These are phyloP conservation scores for Candida frijolesensis DNA, from an alignment of 1,139 yeast species.

Conservation along the genomic window DNA sequence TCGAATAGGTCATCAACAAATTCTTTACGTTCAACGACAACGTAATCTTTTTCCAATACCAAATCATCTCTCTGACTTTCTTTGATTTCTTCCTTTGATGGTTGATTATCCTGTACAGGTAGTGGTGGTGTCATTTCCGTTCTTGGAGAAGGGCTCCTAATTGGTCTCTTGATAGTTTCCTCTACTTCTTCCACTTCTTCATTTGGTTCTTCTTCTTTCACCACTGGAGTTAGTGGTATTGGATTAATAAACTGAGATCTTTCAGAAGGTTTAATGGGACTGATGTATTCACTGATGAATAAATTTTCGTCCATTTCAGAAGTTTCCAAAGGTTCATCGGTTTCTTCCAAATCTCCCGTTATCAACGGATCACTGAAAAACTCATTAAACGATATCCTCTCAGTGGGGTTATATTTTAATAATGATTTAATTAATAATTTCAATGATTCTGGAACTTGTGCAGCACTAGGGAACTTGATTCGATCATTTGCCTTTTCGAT, in stretches of 20 bases:
- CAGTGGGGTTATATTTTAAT: slow-evolving; percentile 81
- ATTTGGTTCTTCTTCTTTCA: neutral
- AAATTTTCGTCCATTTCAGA: slow-evolving; percentile 74
- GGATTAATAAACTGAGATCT: slow-evolving; percentile 22
- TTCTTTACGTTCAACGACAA: slow-evolving; percentile 89
- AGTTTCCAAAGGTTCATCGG: slow-evolving; percentile 62
- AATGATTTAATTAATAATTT: slow-evolving; percentile 72
- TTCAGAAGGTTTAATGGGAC: slow-evolving; percentile 33
- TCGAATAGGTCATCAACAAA: slow-evolving; percentile 96
- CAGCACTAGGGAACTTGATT: slow-evolving; percentile 70
- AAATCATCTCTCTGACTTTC: slow-evolving; percentile 39
- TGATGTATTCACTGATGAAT: slow-evolving; percentile 79
- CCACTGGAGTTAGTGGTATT: slow-evolving; percentile 10
- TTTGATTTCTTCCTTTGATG: slow-evolving; percentile 45
- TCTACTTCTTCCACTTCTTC: slow-evolving; percentile 1
- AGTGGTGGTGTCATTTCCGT: neutral
- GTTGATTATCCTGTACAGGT: neutral
- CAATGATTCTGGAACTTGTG: slow-evolving; percentile 63
- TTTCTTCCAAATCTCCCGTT: slow-evolving; percentile 46
- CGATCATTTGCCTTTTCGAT: slow-evolving; percentile 81
- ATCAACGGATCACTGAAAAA: slow-evolving; percentile 72
- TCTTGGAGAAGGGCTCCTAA: neutral
- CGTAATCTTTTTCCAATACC: slow-evolving; percentile 77
- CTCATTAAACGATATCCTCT: slow-evolving; percentile 84
- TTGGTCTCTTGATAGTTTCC: neutral